Percentiles rank a stretch among this genome's conserved stretches.
phyloP scores from a whole-genome alignment of 495 filamentous ascomycete genomes.

The Aspergillus olivimuriae region DNA sequence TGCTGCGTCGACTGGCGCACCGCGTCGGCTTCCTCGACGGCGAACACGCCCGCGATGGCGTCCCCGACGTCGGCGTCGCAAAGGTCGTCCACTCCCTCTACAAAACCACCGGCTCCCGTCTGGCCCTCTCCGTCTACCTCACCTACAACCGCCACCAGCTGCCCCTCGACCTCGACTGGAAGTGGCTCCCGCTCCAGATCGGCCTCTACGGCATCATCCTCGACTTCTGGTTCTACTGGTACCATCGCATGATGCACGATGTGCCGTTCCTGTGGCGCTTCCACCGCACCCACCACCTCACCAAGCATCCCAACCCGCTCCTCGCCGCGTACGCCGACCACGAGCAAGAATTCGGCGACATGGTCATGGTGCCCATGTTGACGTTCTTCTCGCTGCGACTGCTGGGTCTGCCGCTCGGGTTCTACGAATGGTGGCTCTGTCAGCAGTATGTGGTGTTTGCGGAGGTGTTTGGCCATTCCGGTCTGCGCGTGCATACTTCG shows the following conservation, averaged over 20 bases:
- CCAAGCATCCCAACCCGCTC: slow-evolving; percentile 38
- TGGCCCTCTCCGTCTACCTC: slow-evolving; percentile 16
- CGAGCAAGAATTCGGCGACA: slow-evolving; percentile 40
- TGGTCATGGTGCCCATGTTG: slow-evolving; percentile 33
- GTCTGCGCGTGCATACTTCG: slow-evolving; percentile 29
- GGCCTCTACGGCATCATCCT: slow-evolving; percentile 37
- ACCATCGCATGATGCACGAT: slow-evolving; percentile 39
- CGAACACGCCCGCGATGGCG: slow-evolving; percentile 22
- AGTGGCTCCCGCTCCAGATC: slow-evolving; percentile 31
- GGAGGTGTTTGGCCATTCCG: slow-evolving; percentile 36
- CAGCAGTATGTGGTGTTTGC: slow-evolving; percentile 36
- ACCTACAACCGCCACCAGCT: slow-evolving; percentile 13
- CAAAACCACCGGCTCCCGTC: slow-evolving; percentile 16
- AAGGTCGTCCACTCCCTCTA: slow-evolving; percentile 19
- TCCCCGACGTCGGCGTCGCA: slow-evolving; percentile 19
- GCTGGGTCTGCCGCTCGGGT: slow-evolving; percentile 33
- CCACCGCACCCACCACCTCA: slow-evolving; percentile 40
- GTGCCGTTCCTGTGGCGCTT: slow-evolving; percentile 34
- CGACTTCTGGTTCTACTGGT: slow-evolving; percentile 44
- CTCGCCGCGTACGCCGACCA: slow-evolving; percentile 38
- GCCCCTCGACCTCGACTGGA: slow-evolving; percentile 20
- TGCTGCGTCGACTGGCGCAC: slow-evolving; percentile 20
- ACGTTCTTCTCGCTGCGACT: slow-evolving; percentile 26
- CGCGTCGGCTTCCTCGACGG: slow-evolving; percentile 21
- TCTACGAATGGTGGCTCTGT: slow-evolving; percentile 42